Conservation (phyloP, 805 yeast genomes). For the Ogataea pini region DNA sequence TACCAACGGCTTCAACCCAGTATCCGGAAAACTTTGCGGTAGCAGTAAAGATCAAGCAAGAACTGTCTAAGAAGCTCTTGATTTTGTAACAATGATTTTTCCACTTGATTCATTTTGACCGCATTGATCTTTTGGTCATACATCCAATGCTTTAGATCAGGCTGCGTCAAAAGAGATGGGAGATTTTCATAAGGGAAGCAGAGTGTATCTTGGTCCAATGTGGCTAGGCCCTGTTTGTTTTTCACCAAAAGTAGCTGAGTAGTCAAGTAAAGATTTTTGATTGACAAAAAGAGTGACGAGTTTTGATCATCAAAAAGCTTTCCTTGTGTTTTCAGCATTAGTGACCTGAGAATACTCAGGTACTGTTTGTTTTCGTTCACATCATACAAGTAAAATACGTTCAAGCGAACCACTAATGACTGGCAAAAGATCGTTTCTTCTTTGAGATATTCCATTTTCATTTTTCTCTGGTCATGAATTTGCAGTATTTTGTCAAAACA, state of each 20-base stretch:
- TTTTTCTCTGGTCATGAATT: background rate
- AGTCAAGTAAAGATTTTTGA: slow-evolving; percentile 13
- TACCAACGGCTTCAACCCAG: background rate
- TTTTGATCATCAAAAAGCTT: slow-evolving; percentile 14
- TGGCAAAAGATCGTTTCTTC: slow-evolving; percentile 18
- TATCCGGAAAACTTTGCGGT: slow-evolving; percentile 13
- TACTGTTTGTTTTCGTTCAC: slow-evolving; percentile 26
- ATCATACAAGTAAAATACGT: slow-evolving; percentile 22
- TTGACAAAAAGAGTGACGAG: slow-evolving; percentile 13
- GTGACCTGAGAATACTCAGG: slow-evolving; percentile 13
- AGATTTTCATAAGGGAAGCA: slow-evolving; percentile 18
- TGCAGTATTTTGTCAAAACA: slow-evolving; percentile 12
- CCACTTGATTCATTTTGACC: slow-evolving; percentile 9
- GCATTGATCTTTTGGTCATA: slow-evolving; percentile 18
- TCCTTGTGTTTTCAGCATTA: slow-evolving; percentile 14
- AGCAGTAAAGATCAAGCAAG: slow-evolving; percentile 19
- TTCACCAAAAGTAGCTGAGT: slow-evolving; percentile 12
- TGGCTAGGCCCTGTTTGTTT: slow-evolving; percentile 8
- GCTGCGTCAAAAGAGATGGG: slow-evolving; percentile 9
- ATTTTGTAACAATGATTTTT: slow-evolving; percentile 13
- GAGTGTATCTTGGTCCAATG: slow-evolving; percentile 11
- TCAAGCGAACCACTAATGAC: slow-evolving; percentile 23
- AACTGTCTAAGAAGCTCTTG: slow-evolving; percentile 15
- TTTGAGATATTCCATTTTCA: slow-evolving; percentile 5
- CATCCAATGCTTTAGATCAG: slow-evolving; percentile 21